Evolutionary conservation across 192 early-diverging fungal species (phyloP).

Genomic region (Geranomyces michiganensis): DNA sequence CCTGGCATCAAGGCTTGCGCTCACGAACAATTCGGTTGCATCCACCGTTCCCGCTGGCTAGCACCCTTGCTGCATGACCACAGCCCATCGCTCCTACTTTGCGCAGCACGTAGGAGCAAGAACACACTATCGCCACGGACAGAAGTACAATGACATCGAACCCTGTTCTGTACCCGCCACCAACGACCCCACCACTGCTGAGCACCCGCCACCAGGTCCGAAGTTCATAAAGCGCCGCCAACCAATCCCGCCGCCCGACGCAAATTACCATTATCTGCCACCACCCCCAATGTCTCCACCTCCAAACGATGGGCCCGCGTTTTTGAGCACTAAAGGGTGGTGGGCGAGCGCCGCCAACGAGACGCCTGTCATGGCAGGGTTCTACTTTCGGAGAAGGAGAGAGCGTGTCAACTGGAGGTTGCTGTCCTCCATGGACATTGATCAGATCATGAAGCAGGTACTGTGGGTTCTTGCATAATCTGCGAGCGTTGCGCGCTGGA

Average conservation of each 20-base stretch:
- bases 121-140: constrained; percentile 10
- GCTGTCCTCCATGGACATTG: constrained; percentile 45
- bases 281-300: background rate
- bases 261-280: background rate
- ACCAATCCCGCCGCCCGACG: background rate
- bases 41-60: too few relatives aligned
- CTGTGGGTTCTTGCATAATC: constrained; percentile 1
- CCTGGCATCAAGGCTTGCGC: too few relatives aligned
- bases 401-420: constrained; percentile 57
- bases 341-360: background rate
- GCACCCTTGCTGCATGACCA: too few relatives aligned
- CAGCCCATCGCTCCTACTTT: constrained; percentile 27
- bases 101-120: constrained; percentile 16
- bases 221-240: background rate
- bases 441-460: constrained; percentile 52
- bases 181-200: background rate
- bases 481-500: too few relatives aligned
- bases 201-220: background rate
- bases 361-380: constrained; percentile 18
- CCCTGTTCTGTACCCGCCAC: background rate
- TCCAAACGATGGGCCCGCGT: background rate
- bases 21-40: too few relatives aligned
- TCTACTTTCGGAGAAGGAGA: constrained; percentile 50
- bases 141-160: constrained; percentile 7
- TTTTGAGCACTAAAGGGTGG: background rate